These are phyloP conservation scores for Papiliotrema fonsecae DNA, from an alignment of 1,284 basidiomycete genomes.

Conservation along the genomic window DNA sequence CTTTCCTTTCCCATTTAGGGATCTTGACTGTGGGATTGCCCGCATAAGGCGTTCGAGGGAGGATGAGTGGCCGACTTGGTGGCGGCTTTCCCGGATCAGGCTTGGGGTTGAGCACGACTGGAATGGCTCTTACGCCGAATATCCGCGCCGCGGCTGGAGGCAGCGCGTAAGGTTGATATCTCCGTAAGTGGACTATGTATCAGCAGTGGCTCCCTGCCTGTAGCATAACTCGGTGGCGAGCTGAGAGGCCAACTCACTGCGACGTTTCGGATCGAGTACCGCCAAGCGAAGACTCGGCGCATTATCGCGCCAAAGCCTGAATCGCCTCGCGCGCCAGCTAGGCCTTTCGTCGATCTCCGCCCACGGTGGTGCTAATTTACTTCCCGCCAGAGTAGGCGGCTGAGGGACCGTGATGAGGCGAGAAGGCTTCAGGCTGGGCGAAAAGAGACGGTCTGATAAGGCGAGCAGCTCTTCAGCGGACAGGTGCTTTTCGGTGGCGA, in stretches of 20 bases:
- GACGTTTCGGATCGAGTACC: slow-evolving; percentile 25
- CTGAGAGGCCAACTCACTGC: slow-evolving; percentile 16
- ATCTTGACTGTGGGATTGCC: neutral
- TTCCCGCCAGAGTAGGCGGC: slow-evolving; percentile 14
- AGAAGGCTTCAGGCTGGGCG: slow-evolving; percentile 11
- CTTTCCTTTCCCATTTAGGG: slow-evolving; percentile 3
- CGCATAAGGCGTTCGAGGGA: slow-evolving; percentile 1
- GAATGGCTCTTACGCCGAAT: slow-evolving; percentile 1
- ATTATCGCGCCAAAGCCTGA: slow-evolving; percentile 22
- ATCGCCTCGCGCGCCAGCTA: slow-evolving; percentile 17
- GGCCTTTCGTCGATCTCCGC: slow-evolving; percentile 29
- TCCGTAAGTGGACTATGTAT: slow-evolving; percentile 16
- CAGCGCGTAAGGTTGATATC: slow-evolving; percentile 24
- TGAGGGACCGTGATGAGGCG: slow-evolving; percentile 7
- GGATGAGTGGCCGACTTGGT: neutral
- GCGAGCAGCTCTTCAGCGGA: too few relatives aligned
- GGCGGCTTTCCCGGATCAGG: neutral
- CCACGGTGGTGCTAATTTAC: slow-evolving; percentile 19
- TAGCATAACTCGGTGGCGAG: neutral
- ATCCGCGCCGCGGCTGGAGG: slow-evolving; percentile 5
- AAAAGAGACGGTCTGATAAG: slow-evolving; percentile 1
- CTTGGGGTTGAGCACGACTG: neutral
- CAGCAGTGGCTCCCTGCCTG: neutral
- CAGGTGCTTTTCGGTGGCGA: too few relatives aligned
- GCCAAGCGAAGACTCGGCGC: slow-evolving; percentile 14